A percentile compares a stretch with the other conserved stretches of the same genome.
These are phyloP conservation scores for Lepiota venenata DNA, from an alignment of 768 basidiomycete species.

Conservation along the genomic window DNA sequence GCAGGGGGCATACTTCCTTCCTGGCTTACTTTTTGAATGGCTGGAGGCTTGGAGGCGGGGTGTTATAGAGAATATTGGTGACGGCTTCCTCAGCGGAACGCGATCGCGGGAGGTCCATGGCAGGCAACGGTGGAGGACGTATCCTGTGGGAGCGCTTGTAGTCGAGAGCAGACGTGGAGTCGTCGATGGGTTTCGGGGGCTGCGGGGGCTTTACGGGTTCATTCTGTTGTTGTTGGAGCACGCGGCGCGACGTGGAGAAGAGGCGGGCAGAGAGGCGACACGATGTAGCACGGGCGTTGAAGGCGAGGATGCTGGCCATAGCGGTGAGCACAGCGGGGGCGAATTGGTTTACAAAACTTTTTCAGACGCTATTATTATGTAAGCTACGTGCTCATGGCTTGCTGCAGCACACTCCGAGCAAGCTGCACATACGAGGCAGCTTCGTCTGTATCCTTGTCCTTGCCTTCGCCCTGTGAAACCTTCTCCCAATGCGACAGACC, in stretches of 20 bases:
- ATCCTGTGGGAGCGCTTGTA: conserved; percentile 75
- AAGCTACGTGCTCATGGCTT: conserved; percentile 12
- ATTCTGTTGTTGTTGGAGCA: conserved; percentile 21
- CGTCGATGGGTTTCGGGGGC: conserved; percentile 80
- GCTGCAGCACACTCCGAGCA: conserved; percentile 60
- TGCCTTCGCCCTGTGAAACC: conserved; percentile 53
- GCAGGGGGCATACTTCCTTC: neutral
- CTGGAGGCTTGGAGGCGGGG: conserved; percentile 85
- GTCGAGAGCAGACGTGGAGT: conserved; percentile 93
- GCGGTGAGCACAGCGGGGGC: conserved; percentile 10
- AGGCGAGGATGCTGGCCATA: conserved; percentile 26
- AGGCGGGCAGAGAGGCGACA: conserved; percentile 28
- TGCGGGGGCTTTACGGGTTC: conserved; percentile 45
- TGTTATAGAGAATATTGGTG: conserved; percentile 96
- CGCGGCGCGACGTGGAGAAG: conserved; percentile 33
- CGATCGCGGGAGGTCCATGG: conserved; percentile 78
- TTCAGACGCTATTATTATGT: conserved; percentile 11
- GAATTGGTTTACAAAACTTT: neutral
- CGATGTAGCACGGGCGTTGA: conserved; percentile 29
- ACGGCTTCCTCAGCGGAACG: conserved; percentile 94
- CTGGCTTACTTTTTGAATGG: conserved; percentile 84
- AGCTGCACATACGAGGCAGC: conserved; percentile 64
- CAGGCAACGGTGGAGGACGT: conserved; percentile 81
- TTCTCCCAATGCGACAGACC: conserved; percentile 81
- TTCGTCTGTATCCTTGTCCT: conserved; percentile 38